Percentiles rank a stretch among this genome's conserved stretches.
Conservation (phyloP, 225 moss, liverwort and hornwort genomes). For the Takakia lepidozioides region DNA sequence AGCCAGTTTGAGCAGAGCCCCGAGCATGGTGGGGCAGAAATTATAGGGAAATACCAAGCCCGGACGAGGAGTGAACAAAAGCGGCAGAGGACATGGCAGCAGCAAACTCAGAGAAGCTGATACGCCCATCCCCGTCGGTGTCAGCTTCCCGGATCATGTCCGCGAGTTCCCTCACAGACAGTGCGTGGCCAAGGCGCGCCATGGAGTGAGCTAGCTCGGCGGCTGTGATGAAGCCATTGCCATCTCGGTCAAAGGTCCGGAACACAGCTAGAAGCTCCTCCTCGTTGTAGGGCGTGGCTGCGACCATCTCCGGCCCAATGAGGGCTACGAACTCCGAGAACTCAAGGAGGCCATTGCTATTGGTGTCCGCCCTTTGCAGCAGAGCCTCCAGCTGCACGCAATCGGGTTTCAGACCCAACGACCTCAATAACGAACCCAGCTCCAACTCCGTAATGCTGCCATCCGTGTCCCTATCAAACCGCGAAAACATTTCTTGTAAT, state of each 20-base stretch:
- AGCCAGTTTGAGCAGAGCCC: no score
- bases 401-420: slow-evolving; percentile 55
- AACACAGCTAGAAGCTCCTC: slow-evolving; percentile 74
- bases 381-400: slow-evolving; percentile 51
- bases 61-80: no score
- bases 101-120: slow-evolving; percentile 71
- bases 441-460: slow-evolving; percentile 71
- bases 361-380: slow-evolving; percentile 51
- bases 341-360: slow-evolving; percentile 65
- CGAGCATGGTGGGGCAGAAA: no score
- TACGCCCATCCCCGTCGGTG: slow-evolving; percentile 72
- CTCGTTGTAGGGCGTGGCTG: slow-evolving; percentile 38
- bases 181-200: slow-evolving; percentile 64
- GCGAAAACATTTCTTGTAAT: slow-evolving; percentile 53
- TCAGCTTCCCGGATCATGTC: slow-evolving; percentile 86
- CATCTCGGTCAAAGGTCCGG: slow-evolving; percentile 70
- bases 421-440: slow-evolving; percentile 55
- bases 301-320: slow-evolving; percentile 59
- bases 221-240: slow-evolving; percentile 79
- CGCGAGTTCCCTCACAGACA: slow-evolving; percentile 65
- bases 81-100: slow-evolving; percentile 61
- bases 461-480: slow-evolving; percentile 76
- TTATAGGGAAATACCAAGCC: slow-evolving; percentile 12
- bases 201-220: slow-evolving; percentile 76
- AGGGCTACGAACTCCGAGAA: slow-evolving; percentile 64